These are phyloP conservation scores for Lepidium sativum DNA, from an alignment of 345 rosid genomes.

Conservation along the genomic window DNA sequence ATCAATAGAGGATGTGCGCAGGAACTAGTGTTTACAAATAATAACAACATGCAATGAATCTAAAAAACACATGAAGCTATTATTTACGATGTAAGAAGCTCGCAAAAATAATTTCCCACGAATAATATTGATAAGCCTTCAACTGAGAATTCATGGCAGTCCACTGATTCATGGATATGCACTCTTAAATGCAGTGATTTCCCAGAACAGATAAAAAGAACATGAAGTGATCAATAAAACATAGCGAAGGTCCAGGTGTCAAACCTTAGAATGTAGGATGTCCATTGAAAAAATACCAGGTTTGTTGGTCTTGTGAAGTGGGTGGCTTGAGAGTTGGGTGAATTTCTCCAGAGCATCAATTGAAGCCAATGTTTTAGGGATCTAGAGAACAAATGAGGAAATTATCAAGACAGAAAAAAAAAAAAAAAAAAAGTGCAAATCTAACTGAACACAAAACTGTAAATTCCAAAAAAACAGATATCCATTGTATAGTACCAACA, in stretches of 20 bases:
- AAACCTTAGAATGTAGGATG: slow-evolving; percentile 69
- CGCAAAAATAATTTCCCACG: not conserved
- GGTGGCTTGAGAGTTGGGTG: slow-evolving; percentile 93
- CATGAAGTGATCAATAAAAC: not conserved
- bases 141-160: not conserved
- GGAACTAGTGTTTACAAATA: not conserved
- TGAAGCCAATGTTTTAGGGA: slow-evolving; percentile 64
- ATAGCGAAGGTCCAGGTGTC: not conserved
- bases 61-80: not conserved
- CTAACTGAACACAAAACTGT: not conserved
- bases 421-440: not conserved
- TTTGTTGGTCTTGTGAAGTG: slow-evolving; percentile 82
- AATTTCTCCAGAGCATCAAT: slow-evolving; percentile 64
- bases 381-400: slow-evolving; percentile 35
- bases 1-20: not conserved
- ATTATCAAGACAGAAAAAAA: not conserved
- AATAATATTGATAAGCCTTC: not conserved
- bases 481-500: not conserved
- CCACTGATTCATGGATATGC: not conserved
- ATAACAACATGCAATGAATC: not conserved
- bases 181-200: not conserved
- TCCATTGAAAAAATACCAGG: slow-evolving; percentile 75
- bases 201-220: not conserved
- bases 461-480: not conserved
- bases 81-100: not conserved